Conservation (phyloP, 345 rosid genomes). For the Noccaea bulbosa region DNA sequence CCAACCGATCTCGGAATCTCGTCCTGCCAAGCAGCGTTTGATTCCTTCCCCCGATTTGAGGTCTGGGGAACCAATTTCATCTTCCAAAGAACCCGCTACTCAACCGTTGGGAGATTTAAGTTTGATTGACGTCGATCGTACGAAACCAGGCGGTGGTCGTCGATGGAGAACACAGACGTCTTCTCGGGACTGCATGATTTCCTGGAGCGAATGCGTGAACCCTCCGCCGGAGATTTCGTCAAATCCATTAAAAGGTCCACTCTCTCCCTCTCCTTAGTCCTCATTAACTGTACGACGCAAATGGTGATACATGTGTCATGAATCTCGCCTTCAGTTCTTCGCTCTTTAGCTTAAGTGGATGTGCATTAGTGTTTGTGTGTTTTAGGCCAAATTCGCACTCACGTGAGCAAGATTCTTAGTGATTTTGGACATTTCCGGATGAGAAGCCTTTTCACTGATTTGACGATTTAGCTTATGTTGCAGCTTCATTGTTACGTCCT, state of each 20-base stretch:
- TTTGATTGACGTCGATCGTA: conserved; percentile 8
- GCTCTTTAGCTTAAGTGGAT: neutral
- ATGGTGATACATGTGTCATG: no score
- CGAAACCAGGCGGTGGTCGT: conserved; percentile 27
- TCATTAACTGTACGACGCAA: no score
- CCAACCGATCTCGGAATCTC: neutral
- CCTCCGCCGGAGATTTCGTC: conserved; percentile 87
- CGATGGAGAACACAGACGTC: conserved; percentile 81
- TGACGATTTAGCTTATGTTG: conserved; percentile 21
- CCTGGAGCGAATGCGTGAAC: conserved; percentile 95
- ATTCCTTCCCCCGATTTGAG: conserved; percentile 3
- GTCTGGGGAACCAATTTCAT: neutral
- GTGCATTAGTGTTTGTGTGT: neutral
- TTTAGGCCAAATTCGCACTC: neutral
- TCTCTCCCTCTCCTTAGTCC: neutral
- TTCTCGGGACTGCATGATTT: conserved; percentile 84
- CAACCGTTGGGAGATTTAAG: neutral
- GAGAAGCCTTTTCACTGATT: neutral
- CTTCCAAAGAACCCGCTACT: conserved; percentile 1
- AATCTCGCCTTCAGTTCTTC: no score
- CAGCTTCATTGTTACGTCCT: conserved; percentile 90
- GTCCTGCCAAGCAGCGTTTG: neutral
- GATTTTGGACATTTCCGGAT: neutral
- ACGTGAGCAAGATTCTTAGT: conserved; percentile 3
- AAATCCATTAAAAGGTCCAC: conserved; percentile 90